Evolutionary conservation across 768 basidiomycete species (phyloP).

Genomic region (Collybia sordida): DNA sequence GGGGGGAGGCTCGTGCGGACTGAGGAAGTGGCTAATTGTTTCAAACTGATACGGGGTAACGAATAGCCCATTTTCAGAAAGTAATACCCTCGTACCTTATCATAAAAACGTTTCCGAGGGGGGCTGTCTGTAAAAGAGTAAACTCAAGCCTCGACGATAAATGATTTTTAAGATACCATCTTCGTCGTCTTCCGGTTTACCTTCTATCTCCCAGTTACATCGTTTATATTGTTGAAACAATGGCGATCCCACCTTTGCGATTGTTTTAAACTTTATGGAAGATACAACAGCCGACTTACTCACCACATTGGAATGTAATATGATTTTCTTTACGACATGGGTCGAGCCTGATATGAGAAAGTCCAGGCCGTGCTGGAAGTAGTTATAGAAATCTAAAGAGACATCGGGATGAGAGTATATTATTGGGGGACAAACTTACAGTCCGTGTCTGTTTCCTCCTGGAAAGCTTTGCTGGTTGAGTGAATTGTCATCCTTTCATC

Average conservation of each 20-base stretch:
- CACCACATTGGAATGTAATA: conserved; percentile 87
- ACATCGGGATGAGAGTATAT: conserved; percentile 2
- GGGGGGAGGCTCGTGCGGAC: conserved; percentile 70
- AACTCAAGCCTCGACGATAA: conserved; percentile 3
- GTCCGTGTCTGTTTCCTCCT: conserved; percentile 50
- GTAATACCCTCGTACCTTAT: conserved; percentile 49
- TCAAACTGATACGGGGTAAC: conserved; percentile 51
- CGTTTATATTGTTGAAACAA: conserved; percentile 90
- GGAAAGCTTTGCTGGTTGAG: conserved; percentile 42
- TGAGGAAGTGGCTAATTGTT: conserved; percentile 75
- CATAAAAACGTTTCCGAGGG: conserved; percentile 69
- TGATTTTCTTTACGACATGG: conserved; percentile 80
- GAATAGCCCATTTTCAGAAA: neutral
- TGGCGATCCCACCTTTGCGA: conserved; percentile 77
- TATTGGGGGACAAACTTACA: conserved; percentile 32
- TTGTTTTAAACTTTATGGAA: neutral
- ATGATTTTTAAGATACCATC: conserved; percentile 48
- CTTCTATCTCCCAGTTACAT: conserved; percentile 88
- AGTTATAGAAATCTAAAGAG: conserved; percentile 82
- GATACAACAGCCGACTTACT: conserved; percentile 22
- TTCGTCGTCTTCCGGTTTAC: conserved; percentile 78
- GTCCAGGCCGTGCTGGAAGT: conserved; percentile 89
- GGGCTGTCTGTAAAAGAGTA: conserved; percentile 56
- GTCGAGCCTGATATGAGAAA: conserved; percentile 73
- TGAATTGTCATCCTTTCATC: conserved; percentile 89